Evolutionary conservation across 2,329 filamentous ascomycete species (phyloP), one percentile per base, ranked within the genome.

Genomic region (Capronia coronata): DNA sequence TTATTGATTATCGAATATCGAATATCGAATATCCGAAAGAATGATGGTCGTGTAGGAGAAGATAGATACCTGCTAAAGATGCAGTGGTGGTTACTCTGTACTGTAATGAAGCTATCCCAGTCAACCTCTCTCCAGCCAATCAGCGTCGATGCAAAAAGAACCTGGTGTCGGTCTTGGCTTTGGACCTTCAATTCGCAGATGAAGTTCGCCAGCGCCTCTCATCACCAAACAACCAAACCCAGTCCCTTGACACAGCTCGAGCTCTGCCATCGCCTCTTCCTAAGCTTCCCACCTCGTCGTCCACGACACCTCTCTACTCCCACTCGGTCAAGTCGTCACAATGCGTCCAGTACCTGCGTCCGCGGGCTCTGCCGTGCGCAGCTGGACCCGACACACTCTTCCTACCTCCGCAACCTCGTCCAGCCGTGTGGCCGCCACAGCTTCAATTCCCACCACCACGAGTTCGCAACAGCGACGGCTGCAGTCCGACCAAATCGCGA

Each of bases 291-390:
- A 37, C 41, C 39, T 46, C 48, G 43, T 43, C 43, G 3, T 23
- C 46, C 43, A 48, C 47, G 8, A 43, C 23, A 44, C 39, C 53
- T 55, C 40, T 49, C 48, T 44, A 52, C 55, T 54, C 14, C 5
- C 59, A 57, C 42, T 25, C n/a, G n/a, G n/a, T n/a, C n/a, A n/a
- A 41, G 25, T 32, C 52, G 34, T 59, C 66, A 68, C 68, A 64
- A 86, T 86, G 83, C 81, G 82, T 70, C 75, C 81, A 68, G 78
- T 88, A 70, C 72, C 81, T 65, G 76, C 78, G 67, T 78, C 81
- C 67, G 80, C 84, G 68, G 80, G 81, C 71, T 75, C 80, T 65
- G 76, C 86, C 68, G 75, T 86, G 75, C 84, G 84, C 71, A 64
- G 66, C 57, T 72, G 69, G 66, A 67, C 71, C 60, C 69, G 70